Percentiles rank a stretch among this genome's conserved stretches.
These are phyloP conservation scores for Diaporthe aspalathi DNA, from an alignment of 2,329 filamentous ascomycete species.

Conservation along the genomic window DNA sequence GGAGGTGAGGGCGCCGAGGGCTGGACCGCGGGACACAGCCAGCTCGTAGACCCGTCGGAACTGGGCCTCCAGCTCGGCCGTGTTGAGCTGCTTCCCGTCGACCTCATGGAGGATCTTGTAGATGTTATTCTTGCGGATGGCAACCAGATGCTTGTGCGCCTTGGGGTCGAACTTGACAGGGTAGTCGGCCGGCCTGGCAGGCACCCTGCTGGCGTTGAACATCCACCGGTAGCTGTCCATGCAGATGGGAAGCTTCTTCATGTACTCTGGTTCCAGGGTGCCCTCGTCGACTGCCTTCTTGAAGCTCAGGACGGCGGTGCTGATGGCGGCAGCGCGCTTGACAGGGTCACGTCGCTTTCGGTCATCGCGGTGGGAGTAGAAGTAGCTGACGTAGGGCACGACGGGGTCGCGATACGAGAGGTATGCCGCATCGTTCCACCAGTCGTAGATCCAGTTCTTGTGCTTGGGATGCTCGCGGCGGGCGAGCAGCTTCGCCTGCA, in stretches of 20 bases:
- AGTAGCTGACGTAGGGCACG: constrained; percentile 98
- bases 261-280: constrained; percentile 94
- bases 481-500: constrained; percentile 89
- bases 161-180: constrained; percentile 81
- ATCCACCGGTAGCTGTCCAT: constrained; percentile 99
- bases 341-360: constrained; percentile 86
- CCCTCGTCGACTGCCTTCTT: constrained; percentile 89
- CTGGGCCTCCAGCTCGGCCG: constrained; percentile 88
- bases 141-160: constrained; percentile 88
- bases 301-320: constrained; percentile 88
- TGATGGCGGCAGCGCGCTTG: constrained; percentile 92
- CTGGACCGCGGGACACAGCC: constrained; percentile 70
- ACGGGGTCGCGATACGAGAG: constrained; percentile 94
- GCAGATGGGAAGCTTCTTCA: constrained; percentile 96
- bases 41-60: constrained; percentile 87
- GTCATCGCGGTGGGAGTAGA: constrained; percentile 98
- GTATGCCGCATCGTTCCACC: constrained; percentile 98
- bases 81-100: constrained; percentile 86
- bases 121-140: constrained; percentile 95
- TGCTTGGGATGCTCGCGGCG: constrained; percentile 81
- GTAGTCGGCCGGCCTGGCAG: constrained; percentile 83
- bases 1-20: constrained; percentile 86
- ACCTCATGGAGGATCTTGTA: constrained; percentile 90
- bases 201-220: constrained; percentile 94
- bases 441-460: constrained; percentile 96